phyloP scores from a whole-genome alignment of 176 grass and related monocot genomes.

The Typha latifolia region DNA sequence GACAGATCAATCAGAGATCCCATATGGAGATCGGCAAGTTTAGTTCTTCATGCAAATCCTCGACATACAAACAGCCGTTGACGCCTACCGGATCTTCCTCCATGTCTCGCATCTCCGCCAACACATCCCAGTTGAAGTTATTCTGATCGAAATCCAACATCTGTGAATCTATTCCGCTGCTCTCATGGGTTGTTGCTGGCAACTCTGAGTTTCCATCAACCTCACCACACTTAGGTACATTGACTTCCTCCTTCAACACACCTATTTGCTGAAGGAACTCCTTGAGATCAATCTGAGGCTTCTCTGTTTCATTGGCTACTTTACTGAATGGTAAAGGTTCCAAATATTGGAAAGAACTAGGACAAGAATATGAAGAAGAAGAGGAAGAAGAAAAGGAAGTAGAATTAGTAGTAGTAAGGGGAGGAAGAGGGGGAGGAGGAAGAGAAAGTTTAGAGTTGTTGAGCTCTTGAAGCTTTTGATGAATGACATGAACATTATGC shows the following conservation, averaged over 20 bases:
- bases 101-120: conserved; percentile 64
- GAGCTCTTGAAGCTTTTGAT: conserved; percentile 91
- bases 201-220: not conserved
- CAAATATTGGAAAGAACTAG: not conserved
- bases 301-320: conserved; percentile 10
- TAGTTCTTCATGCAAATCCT: conserved; percentile 67
- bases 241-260: conserved; percentile 53
- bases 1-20: conserved; percentile 45
- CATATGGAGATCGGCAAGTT: conserved; percentile 75
- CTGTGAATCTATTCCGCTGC: conserved; percentile 15
- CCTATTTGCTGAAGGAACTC: conserved; percentile 97
- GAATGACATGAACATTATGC: conserved; percentile 98
- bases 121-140: conserved; percentile 86
- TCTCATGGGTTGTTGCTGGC: not conserved
- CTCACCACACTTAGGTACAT: not conserved
- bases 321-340: not conserved
- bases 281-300: conserved; percentile 91
- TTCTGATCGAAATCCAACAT: conserved; percentile 27
- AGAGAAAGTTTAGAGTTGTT: conserved; percentile 26
- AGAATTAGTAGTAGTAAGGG: not conserved
- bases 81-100: conserved; percentile 24
- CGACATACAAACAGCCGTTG: conserved; percentile 46
- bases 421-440: conserved; percentile 3
- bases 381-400: conserved; percentile 1
- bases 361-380: conserved; percentile 33